Evolutionary conservation across 2,329 filamentous ascomycete genomes (phyloP), one percentile per base, ranked within the genome.

Genomic region (Trichoderma afroharzianum): DNA sequence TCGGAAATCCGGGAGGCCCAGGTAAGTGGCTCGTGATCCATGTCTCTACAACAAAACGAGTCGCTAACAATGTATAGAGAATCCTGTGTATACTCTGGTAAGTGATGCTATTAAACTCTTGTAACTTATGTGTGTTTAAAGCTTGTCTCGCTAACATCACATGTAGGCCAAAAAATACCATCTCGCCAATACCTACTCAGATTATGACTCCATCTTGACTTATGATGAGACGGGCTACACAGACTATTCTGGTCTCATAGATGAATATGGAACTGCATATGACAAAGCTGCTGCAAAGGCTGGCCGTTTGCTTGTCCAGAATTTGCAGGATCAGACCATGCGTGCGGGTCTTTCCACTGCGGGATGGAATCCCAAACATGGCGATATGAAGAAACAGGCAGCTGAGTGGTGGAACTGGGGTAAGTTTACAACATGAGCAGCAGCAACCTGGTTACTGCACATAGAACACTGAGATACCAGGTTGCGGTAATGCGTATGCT

Each of bases 261-360:
- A 85, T 30, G 82, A 83, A 1, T 90, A 83, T 74, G 84, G 86
- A 4, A 79, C 82, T 1, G 82, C 82, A 0, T 88, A 86, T 71
- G 74, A 79, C 0, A 78, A 76, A 0, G 83, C 85, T 2, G 83
- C 85, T 68, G 80, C 85, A 15, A 83, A 87, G 57, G 88, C 90
- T 8, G 89, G 90, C 1, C 81, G 81, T 1, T 83, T 90, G n/a
- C 79, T 91, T 14, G 82, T 79, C 0, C 79, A 89, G 1, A 91
- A 91, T 73, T 78, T 90, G 9, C 89, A 91, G 74, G 90, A 92
- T 75, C 82, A 85, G 11, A 90, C 85, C 43, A 83, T 84, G n/a
- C 86, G 90, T 28, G 84, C 87, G 0, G 91, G 87, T 0, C 79
- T 92, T 8, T 85, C 83, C 11, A 77, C 90, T n/a, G 85, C 85